Conservation (phyloP, 805 yeast genomes). For the Metschnikowia drakensbergensis region DNA sequence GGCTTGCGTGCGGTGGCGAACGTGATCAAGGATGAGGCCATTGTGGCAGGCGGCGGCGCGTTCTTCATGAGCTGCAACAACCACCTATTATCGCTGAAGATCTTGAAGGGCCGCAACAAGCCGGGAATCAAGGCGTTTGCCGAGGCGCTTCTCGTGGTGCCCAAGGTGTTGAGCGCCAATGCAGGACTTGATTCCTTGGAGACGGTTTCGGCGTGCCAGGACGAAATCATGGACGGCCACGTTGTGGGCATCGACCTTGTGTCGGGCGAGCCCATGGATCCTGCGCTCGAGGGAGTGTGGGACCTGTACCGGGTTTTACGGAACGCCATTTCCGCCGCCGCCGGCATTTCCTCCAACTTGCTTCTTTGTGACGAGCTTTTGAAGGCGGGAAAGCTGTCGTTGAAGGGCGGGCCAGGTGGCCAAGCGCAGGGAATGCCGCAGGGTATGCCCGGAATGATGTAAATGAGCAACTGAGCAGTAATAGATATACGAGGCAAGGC, state of each 20-base stretch:
- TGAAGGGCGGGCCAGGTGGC: constrained; percentile 49
- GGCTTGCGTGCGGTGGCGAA: constrained; percentile 94
- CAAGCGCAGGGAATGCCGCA: constrained; percentile 15
- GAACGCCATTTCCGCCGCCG: constrained; percentile 87
- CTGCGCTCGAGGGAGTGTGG: constrained; percentile 92
- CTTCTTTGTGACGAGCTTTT: constrained; percentile 92
- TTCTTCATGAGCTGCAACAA: constrained; percentile 81
- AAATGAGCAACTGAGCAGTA: neutral
- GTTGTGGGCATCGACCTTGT: constrained; percentile 86
- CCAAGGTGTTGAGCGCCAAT: constrained; percentile 87
- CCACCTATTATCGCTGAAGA: constrained; percentile 50
- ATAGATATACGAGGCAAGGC: neutral
- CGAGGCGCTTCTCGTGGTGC: constrained; percentile 84
- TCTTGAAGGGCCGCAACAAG: constrained; percentile 78
- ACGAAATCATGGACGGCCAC: constrained; percentile 75
- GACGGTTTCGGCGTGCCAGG: constrained; percentile 83
- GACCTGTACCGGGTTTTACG: constrained; percentile 92
- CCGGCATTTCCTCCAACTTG: constrained; percentile 90
- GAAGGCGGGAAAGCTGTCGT: constrained; percentile 93
- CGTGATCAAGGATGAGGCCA: constrained; percentile 76
- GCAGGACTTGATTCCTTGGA: constrained; percentile 94
- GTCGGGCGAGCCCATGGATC: constrained; percentile 95
- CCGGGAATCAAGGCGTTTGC: constrained; percentile 92
- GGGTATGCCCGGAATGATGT: constrained; percentile 20
- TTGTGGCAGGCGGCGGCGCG: constrained; percentile 97